A percentile compares a stretch with the other conserved stretches of the same genome.
Conservation (phyloP, 148 eudicot genomes). For the Talinum fruticosum region DNA sequence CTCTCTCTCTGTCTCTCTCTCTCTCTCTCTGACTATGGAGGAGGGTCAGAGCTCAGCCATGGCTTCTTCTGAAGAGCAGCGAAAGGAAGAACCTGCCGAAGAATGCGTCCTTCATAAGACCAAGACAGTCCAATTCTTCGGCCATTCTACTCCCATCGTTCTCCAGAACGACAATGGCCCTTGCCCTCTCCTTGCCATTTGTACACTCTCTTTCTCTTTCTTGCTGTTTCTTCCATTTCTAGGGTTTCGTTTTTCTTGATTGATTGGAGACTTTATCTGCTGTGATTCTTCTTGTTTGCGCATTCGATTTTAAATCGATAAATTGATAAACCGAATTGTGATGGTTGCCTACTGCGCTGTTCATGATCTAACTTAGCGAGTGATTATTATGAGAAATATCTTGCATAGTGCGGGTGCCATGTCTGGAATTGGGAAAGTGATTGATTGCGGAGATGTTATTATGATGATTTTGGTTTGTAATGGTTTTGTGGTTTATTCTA, state of each 20-base stretch:
- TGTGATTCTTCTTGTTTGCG: not conserved
- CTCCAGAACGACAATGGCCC: slow-evolving; percentile 98
- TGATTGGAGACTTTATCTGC: not conserved
- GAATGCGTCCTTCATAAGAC: slow-evolving; percentile 62
- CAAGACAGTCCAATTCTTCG: slow-evolving; percentile 64
- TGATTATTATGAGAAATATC: not conserved
- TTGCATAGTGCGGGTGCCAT: not conserved
- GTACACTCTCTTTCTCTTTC: slow-evolving; percentile 34
- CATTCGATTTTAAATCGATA: not conserved
- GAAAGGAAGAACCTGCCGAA: slow-evolving; percentile 29
- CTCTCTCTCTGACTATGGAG: not conserved
- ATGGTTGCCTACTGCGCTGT: not conserved
- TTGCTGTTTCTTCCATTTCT: slow-evolving; percentile 18
- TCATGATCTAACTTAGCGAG: not conserved
- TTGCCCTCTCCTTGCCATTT: slow-evolving; percentile 92
- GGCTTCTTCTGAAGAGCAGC: slow-evolving; percentile 26
- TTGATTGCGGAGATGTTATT: not conserved
- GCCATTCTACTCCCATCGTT: slow-evolving; percentile 64
- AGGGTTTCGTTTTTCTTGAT: slow-evolving; percentile 34
- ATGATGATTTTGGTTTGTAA: not conserved
- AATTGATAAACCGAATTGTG: no score
- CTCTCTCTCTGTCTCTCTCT: not conserved
- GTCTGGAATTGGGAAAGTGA: not conserved
- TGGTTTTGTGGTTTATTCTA: not conserved
- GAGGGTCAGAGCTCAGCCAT: slow-evolving; percentile 17